Conservation (phyloP, 495 filamentous ascomycete genomes). For the Penicillium atrosanguineum region DNA sequence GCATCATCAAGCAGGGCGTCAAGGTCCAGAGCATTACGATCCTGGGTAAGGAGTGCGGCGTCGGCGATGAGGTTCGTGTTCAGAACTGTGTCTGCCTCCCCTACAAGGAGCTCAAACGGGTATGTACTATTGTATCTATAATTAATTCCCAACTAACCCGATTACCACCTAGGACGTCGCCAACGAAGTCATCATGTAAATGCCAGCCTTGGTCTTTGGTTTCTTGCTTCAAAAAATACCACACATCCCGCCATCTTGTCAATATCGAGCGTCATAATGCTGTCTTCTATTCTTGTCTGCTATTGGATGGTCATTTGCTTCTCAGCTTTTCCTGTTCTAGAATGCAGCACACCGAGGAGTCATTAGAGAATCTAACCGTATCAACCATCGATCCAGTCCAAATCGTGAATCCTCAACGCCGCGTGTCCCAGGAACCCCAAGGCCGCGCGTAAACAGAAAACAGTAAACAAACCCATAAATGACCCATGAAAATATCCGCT, state of each 20-base stretch:
- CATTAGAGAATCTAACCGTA: slow-evolving; percentile 12
- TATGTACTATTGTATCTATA: slow-evolving; percentile 46
- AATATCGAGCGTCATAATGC: slow-evolving; percentile 25
- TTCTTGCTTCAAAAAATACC: slow-evolving; percentile 19
- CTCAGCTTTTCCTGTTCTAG: slow-evolving; percentile 4
- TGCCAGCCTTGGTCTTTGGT: slow-evolving; percentile 12
- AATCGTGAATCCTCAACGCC: slow-evolving; percentile 1
- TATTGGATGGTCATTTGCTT: slow-evolving; percentile 22
- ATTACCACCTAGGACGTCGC: slow-evolving; percentile 65
- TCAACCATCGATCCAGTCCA: slow-evolving; percentile 6
- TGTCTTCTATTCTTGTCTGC: slow-evolving; percentile 11
- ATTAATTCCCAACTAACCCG: neutral
- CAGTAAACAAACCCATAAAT: neutral
- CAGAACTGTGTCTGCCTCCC: slow-evolving; percentile 98
- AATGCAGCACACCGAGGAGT: slow-evolving; percentile 11
- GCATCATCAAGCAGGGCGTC: slow-evolving; percentile 92
- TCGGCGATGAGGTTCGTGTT: slow-evolving; percentile 92
- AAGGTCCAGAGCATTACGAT: slow-evolving; percentile 99
- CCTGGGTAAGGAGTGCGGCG: slow-evolving; percentile 91
- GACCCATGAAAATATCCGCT: neutral
- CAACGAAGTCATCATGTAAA: slow-evolving; percentile 96
- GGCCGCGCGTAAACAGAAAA: neutral
- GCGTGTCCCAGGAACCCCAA: neutral
- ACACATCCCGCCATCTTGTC: slow-evolving; percentile 13
- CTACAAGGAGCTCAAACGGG: slow-evolving; percentile 97